A percentile compares a stretch with the other conserved stretches of the same genome.
These are phyloP conservation scores for Ustilago tritici DNA, from an alignment of 1,284 basidiomycete species.

Conservation along the genomic window DNA sequence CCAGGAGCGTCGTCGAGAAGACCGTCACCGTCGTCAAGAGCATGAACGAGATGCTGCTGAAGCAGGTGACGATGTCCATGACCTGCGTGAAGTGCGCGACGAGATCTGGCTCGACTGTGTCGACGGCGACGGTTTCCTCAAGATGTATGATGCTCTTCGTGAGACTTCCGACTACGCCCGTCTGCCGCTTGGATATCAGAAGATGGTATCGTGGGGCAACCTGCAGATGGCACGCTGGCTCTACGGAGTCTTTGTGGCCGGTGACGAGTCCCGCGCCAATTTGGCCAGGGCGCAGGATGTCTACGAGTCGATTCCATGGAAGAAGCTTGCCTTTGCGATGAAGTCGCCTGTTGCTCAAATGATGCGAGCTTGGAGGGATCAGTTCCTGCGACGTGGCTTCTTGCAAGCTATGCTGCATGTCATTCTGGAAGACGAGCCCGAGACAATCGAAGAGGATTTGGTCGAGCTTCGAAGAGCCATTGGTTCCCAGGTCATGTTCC, in stretches of 20 bases:
- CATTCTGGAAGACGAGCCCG: conserved; percentile 62
- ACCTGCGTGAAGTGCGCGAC: conserved; percentile 60
- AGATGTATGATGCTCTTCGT: conserved; percentile 59
- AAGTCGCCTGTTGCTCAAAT: conserved; percentile 58
- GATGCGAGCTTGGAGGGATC: conserved; percentile 58
- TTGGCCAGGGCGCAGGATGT: conserved; percentile 58
- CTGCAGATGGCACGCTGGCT: conserved; percentile 64
- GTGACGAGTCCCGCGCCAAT: conserved; percentile 63
- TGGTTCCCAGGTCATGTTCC: conserved; percentile 60
- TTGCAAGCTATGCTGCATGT: conserved; percentile 59
- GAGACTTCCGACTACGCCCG: conserved; percentile 52
- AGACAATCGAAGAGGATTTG: conserved; percentile 62
- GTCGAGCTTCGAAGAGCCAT: conserved; percentile 53
- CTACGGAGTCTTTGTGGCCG: conserved; percentile 63
- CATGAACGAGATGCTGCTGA: conserved; percentile 59
- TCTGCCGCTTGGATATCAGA: conserved; percentile 63
- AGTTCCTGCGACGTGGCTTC: conserved; percentile 59
- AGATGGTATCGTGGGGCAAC: conserved; percentile 64
- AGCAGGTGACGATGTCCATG: conserved; percentile 64
- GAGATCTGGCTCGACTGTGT: conserved; percentile 66
- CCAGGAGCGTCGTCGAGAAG: conserved; percentile 54
- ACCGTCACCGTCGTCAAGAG: conserved; percentile 58
- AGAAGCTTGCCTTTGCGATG: conserved; percentile 62
- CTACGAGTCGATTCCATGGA: conserved; percentile 64
- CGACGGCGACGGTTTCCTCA: conserved; percentile 64